A percentile compares a stretch with the other conserved stretches of the same genome.
These are phyloP conservation scores for Neonectria neomacrospora DNA, from an alignment of 2,329 filamentous ascomycete species.

Conservation along the genomic window DNA sequence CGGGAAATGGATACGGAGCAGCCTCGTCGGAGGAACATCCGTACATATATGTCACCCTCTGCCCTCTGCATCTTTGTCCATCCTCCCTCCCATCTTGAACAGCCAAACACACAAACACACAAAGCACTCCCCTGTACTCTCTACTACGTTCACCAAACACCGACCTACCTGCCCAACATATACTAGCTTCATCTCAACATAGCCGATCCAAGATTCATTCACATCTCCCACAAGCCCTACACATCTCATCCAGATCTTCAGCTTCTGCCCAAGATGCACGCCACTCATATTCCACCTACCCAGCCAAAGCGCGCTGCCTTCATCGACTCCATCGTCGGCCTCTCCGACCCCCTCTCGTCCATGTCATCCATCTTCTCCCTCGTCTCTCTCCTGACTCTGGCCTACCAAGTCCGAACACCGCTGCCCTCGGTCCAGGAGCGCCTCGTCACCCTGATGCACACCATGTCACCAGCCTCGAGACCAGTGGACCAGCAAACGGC, in stretches of 20 bases:
- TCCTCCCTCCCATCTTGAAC: neutral
- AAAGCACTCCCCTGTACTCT: neutral
- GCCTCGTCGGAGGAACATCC: slow-evolving; percentile 2
- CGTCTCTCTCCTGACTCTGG: slow-evolving; percentile 49
- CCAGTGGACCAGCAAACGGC: slow-evolving; percentile 16
- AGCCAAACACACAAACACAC: neutral
- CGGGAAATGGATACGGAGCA: slow-evolving; percentile 4
- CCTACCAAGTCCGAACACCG: slow-evolving; percentile 47
- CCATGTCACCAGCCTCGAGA: slow-evolving; percentile 43
- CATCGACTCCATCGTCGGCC: slow-evolving; percentile 44
- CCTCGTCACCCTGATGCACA: slow-evolving; percentile 50
- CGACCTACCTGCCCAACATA: neutral
- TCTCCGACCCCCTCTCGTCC: slow-evolving; percentile 47
- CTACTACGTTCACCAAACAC: neutral
- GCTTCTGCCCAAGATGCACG: slow-evolving; percentile 33
- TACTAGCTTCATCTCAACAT: neutral
- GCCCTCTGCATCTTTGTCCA: neutral
- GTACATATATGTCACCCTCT: slow-evolving; percentile 15
- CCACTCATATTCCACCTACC: slow-evolving; percentile 39
- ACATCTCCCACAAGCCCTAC: neutral
- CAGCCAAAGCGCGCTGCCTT: slow-evolving; percentile 36
- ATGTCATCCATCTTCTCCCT: slow-evolving; percentile 48
- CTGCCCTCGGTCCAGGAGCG: slow-evolving; percentile 41
- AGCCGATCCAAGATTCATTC: slow-evolving; percentile 7
- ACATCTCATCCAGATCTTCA: neutral